These are phyloP conservation scores for Monilinia fructigena DNA, from an alignment of 2,329 filamentous ascomycete species.

Conservation along the genomic window DNA sequence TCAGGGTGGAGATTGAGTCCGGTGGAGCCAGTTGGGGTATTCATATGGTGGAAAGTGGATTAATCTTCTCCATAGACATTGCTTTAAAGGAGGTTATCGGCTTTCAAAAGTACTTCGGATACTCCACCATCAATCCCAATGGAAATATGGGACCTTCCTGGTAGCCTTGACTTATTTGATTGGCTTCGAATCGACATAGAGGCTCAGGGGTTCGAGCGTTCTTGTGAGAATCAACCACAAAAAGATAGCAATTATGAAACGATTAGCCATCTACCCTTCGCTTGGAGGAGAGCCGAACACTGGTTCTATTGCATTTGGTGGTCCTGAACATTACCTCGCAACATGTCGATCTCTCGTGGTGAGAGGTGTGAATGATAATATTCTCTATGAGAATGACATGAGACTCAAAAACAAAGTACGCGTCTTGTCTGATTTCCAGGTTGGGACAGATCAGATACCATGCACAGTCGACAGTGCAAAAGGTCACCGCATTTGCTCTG, in stretches of 20 bases:
- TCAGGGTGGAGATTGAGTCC: conserved; percentile 7
- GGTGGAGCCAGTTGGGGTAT: conserved; percentile 11
- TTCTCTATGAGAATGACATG: conserved; percentile 11
- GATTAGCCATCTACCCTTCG: not conserved
- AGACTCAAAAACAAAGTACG: not conserved
- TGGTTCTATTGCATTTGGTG: conserved; percentile 6
- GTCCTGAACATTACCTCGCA: conserved; percentile 12
- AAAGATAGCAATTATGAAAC: not conserved
- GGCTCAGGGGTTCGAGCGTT: conserved; percentile 8
- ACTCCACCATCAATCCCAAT: not conserved
- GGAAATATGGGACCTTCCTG: not conserved
- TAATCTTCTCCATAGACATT: conserved; percentile 9
- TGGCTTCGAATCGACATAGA: conserved; percentile 8
- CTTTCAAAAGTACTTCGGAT: conserved; percentile 9
- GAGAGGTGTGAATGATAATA: conserved; percentile 1
- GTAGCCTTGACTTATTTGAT: conserved; percentile 8
- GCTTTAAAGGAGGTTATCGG: conserved; percentile 1
- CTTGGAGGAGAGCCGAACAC: conserved; percentile 4
- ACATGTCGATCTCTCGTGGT: conserved; percentile 14
- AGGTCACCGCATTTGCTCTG: conserved; percentile 8
- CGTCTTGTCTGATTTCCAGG: conserved; percentile 5
- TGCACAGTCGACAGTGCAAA: conserved; percentile 16
- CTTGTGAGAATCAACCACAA: conserved; percentile 5
- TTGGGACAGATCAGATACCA: conserved; percentile 15
- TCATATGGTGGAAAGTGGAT: conserved; percentile 17